Conservation (phyloP, 108 stramenopile genomes). For the Aurantiochytrium sp. region DNA sequence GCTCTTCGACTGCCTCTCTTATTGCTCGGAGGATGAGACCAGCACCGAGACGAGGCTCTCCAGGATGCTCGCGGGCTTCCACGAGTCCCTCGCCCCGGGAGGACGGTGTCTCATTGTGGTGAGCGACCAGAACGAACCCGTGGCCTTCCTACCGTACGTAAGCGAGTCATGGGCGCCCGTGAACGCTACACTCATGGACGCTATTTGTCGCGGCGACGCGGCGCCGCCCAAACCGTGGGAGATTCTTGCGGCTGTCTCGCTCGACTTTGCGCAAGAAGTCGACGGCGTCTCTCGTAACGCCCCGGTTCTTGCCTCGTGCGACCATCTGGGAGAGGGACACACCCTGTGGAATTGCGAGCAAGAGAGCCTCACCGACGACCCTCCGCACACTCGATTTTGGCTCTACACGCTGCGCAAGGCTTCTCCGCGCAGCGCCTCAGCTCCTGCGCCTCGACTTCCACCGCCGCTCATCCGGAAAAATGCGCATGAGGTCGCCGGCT, state of each 20-base stretch:
- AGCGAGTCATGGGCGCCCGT: background rate
- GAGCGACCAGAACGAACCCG: background rate
- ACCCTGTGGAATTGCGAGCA: background rate
- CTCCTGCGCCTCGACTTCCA: too few relatives aligned
- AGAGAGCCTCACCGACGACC: background rate
- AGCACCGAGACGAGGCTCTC: background rate
- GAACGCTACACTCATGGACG: background rate
- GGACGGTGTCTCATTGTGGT: background rate
- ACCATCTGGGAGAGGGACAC: background rate
- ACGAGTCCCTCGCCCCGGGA: background rate
- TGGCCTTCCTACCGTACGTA: background rate
- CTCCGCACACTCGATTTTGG: background rate
- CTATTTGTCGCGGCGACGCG: background rate
- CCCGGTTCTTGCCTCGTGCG: background rate
- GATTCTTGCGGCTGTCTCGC: background rate
- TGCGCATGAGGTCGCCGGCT: too few relatives aligned
- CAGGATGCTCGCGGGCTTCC: background rate
- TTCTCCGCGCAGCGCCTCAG: background rate
- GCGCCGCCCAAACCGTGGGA: background rate
- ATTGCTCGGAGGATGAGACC: background rate
- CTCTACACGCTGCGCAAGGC: background rate
- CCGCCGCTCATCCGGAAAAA: too few relatives aligned
- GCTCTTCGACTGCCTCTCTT: background rate
- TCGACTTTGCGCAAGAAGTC: background rate
- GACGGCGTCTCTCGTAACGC: background rate